Evolutionary conservation across 257 asterid genomes (phyloP), one percentile per base, ranked within the genome.

Genomic region (Solanum dulcamara): DNA sequence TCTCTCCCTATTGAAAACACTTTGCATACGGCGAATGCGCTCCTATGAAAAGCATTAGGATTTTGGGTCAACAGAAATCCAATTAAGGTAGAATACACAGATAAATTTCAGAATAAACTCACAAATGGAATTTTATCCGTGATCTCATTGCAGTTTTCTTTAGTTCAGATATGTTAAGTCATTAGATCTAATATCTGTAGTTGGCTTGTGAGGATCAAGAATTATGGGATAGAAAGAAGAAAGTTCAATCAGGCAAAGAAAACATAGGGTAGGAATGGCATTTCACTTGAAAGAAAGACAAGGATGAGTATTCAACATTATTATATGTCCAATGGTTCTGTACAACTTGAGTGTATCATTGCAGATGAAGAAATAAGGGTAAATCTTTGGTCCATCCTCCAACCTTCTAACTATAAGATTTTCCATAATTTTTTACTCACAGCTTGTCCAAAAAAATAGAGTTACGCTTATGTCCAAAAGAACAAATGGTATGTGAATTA

Each of bases 11-110:
- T 95, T 95, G 88, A 96, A 96, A 81, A 92, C 97, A 88, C 94
- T 92, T 81, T 95, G 99, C 99, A 96, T 95, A 74, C 98, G 93
- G 55, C 98, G 88, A 66, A 96, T 93, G 59, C 99, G 92, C 92
- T 96, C 99, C 98, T 96, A 87, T 33, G 83, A 79, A 85, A 82
- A 86, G 67, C 84, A 89, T 51, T 51, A 87, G 40, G 81, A 35
- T 75, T 72, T 48, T 57, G 17, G 72, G 75, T 88, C 81, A 83
- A 64, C 79, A 72, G 37, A 55, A 79, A 60, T 53, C 48, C 81
- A 81, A 62, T n/a, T 33, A 79, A 70, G n/a, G 84, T 22, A 15
- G 57, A 51, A 38, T 66, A 53, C 13, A 28, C 59, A 86, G 22
- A 83, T 17, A 60, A 70, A 17, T 64, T 35, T 77, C 62, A 57